Evolutionary conservation across 164 flowering plant species (phyloP).

Genomic region (Chloranthus sessilifolius): DNA sequence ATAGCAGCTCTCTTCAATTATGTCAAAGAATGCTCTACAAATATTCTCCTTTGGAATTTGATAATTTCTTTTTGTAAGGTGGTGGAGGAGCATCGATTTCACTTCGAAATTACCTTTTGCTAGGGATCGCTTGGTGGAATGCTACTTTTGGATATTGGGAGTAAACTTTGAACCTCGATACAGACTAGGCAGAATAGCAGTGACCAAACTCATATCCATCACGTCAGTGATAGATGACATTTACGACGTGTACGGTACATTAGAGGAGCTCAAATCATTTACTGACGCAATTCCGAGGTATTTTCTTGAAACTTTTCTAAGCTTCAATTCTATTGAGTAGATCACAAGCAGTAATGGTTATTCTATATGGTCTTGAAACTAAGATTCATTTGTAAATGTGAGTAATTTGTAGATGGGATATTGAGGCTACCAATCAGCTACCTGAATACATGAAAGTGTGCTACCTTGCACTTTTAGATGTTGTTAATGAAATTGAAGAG

Average conservation of each 20-base stretch:
- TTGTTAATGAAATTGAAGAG: neutral
- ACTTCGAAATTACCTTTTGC: slow-evolving; percentile 9
- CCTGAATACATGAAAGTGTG: slow-evolving; percentile 2
- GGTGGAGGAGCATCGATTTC: no score
- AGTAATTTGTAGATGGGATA: neutral
- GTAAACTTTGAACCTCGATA: slow-evolving; percentile 2
- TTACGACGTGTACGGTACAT: slow-evolving; percentile 6
- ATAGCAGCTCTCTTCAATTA: no score
- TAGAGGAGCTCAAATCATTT: slow-evolving; percentile 11
- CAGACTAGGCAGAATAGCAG: neutral
- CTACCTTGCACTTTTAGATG: neutral
- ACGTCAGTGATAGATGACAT: slow-evolving; percentile 10
- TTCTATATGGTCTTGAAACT: no score
- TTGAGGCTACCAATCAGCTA: neutral
- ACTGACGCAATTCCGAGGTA: neutral
- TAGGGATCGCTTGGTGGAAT: slow-evolving; percentile 10
- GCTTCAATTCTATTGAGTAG: neutral
- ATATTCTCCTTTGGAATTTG: no score
- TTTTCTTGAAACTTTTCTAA: no score
- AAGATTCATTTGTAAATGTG: no score
- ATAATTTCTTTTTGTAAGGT: no score
- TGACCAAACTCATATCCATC: neutral
- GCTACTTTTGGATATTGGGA: slow-evolving; percentile 11
- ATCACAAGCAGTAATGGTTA: no score
- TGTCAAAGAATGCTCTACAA: no score